Conservation (phyloP, 2,329 filamentous ascomycete species). For the Atkinsonella texensis region DNA sequence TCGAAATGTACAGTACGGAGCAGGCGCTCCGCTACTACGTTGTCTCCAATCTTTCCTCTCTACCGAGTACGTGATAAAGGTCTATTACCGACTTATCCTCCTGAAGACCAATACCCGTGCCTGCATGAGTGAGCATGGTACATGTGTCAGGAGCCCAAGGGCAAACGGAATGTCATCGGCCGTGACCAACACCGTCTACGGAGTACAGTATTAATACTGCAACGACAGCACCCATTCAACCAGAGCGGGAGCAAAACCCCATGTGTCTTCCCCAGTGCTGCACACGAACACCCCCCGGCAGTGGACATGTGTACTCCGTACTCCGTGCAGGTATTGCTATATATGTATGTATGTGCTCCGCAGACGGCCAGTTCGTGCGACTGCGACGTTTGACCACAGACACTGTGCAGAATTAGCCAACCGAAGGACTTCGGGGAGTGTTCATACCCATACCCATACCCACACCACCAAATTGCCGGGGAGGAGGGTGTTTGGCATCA, state of each 20-base stretch:
- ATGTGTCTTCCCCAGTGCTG: neutral
- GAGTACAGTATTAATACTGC: too few species aligned
- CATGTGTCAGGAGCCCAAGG: too few species aligned
- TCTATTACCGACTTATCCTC: neutral
- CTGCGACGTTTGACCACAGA: conserved; percentile 1
- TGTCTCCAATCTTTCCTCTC: neutral
- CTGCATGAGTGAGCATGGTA: conserved; percentile 4
- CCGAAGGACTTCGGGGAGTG: conserved; percentile 1
- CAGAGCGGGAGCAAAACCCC: neutral
- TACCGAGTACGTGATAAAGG: neutral
- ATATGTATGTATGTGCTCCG: too few species aligned
- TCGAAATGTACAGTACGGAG: neutral
- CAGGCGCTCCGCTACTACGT: neutral
- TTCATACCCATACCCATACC: neutral
- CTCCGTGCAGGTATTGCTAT: neutral
- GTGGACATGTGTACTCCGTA: neutral
- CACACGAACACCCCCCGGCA: neutral
- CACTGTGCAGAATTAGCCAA: neutral
- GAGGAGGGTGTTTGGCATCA: neutral
- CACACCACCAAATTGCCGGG: neutral
- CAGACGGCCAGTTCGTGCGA: neutral
- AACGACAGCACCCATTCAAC: neutral
- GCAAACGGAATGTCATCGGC: too few species aligned
- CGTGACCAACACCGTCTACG: too few species aligned
- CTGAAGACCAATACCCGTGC: conserved; percentile 1